Evolutionary conservation across 495 filamentous ascomycete species (phyloP).

Genomic region (Rusavskia elegans): DNA sequence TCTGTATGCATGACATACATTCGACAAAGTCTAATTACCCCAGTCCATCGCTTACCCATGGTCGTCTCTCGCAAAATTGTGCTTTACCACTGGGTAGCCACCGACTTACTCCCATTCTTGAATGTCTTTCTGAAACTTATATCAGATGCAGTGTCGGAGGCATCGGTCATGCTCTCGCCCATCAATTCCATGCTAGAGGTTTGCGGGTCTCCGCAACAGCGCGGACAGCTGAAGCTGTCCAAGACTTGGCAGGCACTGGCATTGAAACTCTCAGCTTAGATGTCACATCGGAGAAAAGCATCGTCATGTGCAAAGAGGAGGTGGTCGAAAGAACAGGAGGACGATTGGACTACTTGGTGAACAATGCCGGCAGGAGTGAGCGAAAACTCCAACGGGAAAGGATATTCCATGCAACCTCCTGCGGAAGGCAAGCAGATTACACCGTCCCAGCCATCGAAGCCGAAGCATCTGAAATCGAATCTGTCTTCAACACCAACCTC

Average conservation of each 20-base stretch:
- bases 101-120: too few species aligned
- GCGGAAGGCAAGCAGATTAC: constrained; percentile 24
- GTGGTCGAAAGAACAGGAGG: too few species aligned
- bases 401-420: not conserved
- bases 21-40: too few species aligned
- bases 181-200: not conserved
- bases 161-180: not conserved
- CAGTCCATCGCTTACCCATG: too few species aligned
- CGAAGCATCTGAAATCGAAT: constrained; percentile 31
- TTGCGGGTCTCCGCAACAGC: not conserved
- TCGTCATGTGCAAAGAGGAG: too few species aligned
- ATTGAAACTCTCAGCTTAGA: not conserved
- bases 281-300: not conserved
- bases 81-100: too few species aligned
- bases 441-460: constrained; percentile 46
- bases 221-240: not conserved
- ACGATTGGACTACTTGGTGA: constrained; percentile 38
- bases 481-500: constrained; percentile 42
- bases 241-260: not conserved
- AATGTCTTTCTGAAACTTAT: too few species aligned
- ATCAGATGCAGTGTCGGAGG: not conserved
- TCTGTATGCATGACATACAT: too few species aligned
- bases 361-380: constrained; percentile 38
- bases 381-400: not conserved
- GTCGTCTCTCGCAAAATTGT: too few species aligned